Evolutionary conservation across 2,329 filamentous ascomycete species (phyloP), one percentile per base, ranked within the genome.

Genomic region (Arthroderma sp.): DNA sequence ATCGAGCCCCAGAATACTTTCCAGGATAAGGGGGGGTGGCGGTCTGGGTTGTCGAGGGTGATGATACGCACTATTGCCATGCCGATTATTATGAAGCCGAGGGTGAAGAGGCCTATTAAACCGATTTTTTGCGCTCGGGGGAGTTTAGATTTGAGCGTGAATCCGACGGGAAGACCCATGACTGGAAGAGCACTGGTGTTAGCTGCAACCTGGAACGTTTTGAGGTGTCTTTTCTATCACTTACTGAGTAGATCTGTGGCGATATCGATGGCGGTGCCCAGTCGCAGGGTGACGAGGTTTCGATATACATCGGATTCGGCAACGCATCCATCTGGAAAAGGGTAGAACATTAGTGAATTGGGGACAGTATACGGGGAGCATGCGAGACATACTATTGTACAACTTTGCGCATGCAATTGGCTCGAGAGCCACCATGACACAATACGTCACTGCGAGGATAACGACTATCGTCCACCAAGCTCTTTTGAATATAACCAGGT

Each of bases 11-110:
- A 49, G 38, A 49, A 49, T 27, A 49, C 28, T 10, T 47, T 38
- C 48, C 48, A 49, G 8, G 44, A 37, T 4, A 42, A 39, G 1
- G 48, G 44, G 9, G 48, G 48, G 32, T 49, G 48, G 10, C 47
- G 47, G 10, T 38, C 42, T n/a, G 15, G 29, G 15, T 41, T 45
- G 28, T 49, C 42, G 10, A 36, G 47, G 8, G 38, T 44, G 9
- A 49, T 36, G 10, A 47, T 49, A 28, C 48, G 48, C 32, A 49
- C 38, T 40, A 49, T 45, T 5, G 48, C 39, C 44, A 49, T 45
- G 6, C 42, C 22, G 30, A 49, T 46, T 8, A 49, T 42, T 4
- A 39, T 40, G 27, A 49, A 46, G 15, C 48, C 48, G 34, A 49
- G 44, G 22, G 39, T n/a, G 8, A 49, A 49, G 5, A 49, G 41